These are phyloP conservation scores for Trichoderma koningiopsis DNA, from an alignment of 2,329 filamentous ascomycete species.

Conservation along the genomic window DNA sequence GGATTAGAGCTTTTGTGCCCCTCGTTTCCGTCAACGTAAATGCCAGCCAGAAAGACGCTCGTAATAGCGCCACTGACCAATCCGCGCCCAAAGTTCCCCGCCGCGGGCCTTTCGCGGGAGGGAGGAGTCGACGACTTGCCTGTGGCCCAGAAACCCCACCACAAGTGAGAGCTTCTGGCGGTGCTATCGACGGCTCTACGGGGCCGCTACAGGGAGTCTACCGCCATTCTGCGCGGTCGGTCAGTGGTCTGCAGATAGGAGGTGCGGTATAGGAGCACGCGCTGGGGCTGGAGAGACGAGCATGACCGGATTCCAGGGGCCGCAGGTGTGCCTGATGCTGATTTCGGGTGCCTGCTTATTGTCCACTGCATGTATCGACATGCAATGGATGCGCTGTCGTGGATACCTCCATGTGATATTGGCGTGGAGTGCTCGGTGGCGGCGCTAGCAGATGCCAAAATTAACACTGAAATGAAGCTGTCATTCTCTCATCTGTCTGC, in stretches of 20 bases:
- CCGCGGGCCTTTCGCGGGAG: slow-evolving; percentile 17
- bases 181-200: neutral
- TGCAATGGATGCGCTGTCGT: neutral
- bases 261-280: slow-evolving; percentile 5
- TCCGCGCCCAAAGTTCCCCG: slow-evolving; percentile 22
- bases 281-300: neutral
- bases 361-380: neutral
- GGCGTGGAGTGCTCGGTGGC: neutral
- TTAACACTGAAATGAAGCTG: neutral
- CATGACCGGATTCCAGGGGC: neutral
- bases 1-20: slow-evolving; percentile 24
- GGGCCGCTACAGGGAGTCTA: slow-evolving; percentile 16
- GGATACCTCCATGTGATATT: neutral
- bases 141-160: slow-evolving; percentile 19
- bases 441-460: neutral
- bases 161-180: neutral
- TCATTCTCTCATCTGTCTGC: neutral
- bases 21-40: slow-evolving; percentile 14
- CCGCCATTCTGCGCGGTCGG: slow-evolving; percentile 12
- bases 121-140: neutral
- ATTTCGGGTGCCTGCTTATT: slow-evolving; percentile 20
- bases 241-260: neutral
- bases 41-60: neutral
- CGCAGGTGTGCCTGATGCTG: slow-evolving; percentile 8
- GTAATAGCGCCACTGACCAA: slow-evolving; percentile 24